Conservation (phyloP, 2,329 filamentous ascomycete genomes). For the Penicillium sp. region DNA sequence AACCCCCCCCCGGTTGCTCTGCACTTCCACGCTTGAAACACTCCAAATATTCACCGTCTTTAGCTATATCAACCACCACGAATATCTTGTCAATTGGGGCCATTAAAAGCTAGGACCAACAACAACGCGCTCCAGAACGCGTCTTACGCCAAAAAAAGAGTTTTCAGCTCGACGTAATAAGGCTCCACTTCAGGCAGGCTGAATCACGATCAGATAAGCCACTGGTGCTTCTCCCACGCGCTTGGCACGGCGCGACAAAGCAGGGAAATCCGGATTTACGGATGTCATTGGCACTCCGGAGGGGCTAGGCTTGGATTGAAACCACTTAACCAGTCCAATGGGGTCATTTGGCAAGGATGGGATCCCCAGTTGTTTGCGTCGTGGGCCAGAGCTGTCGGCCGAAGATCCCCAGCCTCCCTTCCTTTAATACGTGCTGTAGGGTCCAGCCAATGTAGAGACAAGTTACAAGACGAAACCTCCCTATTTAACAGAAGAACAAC, state of each 20-base stretch:
- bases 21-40: conserved; percentile 2
- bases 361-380: conserved; percentile 7
- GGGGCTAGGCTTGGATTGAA: conserved; percentile 3
- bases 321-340: conserved; percentile 7
- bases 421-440: too few relatives aligned
- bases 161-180: conserved; percentile 20
- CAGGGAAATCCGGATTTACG: conserved; percentile 32
- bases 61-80: neutral
- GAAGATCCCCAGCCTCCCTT: conserved; percentile 12
- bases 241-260: conserved; percentile 28
- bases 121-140: conserved; percentile 19
- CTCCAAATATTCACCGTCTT: neutral
- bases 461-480: neutral
- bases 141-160: conserved; percentile 1
- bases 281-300: conserved; percentile 28
- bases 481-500: neutral
- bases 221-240: conserved; percentile 13
- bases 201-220: conserved; percentile 33
- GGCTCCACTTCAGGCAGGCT: conserved; percentile 14
- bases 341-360: conserved; percentile 11
- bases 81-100: neutral
- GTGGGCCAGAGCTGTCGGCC: neutral
- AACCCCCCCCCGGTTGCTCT: conserved; percentile 3
- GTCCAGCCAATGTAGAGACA: neutral
- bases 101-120: neutral